These are phyloP conservation scores for Alternaria triticina DNA, from an alignment of 2,329 filamentous ascomycete species.

Conservation along the genomic window DNA sequence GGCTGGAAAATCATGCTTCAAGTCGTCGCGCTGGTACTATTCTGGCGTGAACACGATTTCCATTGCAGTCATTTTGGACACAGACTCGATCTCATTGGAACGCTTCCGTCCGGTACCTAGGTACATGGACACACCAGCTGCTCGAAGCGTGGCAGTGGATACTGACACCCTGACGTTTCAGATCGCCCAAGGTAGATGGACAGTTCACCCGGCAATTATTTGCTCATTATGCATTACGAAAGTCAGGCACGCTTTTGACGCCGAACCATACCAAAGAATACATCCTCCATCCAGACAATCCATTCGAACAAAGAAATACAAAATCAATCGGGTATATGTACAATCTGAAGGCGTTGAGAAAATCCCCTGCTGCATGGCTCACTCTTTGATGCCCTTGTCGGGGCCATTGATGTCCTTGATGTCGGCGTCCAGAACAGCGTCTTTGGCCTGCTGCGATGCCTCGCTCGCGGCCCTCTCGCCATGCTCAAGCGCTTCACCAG, in stretches of 20 bases:
- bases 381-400: conserved; percentile 23
- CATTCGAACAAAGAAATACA: not conserved
- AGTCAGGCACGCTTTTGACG: not conserved
- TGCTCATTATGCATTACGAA: not conserved
- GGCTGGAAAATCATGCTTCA: not conserved
- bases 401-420: conserved; percentile 25
- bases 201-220: conserved; percentile 1
- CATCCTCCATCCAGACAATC: not conserved
- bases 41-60: not conserved
- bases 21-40: not conserved
- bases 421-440: conserved; percentile 21
- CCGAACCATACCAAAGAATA: not conserved
- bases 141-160: not conserved
- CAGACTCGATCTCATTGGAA: not conserved
- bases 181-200: not conserved
- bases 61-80: not conserved
- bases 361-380: not conserved
- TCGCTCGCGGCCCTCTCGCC: conserved; percentile 23
- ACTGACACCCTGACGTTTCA: not conserved
- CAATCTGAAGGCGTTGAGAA: conserved; percentile 9
- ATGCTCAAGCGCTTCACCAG: conserved; percentile 28
- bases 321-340: conserved; percentile 24
- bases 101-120: not conserved
- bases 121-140: not conserved
- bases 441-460: conserved; percentile 24